A percentile compares a stretch with the other conserved stretches of the same genome.
phyloP scores from a whole-genome alignment of 768 basidiomycete species.

The Lactarius hengduanensis region DNA sequence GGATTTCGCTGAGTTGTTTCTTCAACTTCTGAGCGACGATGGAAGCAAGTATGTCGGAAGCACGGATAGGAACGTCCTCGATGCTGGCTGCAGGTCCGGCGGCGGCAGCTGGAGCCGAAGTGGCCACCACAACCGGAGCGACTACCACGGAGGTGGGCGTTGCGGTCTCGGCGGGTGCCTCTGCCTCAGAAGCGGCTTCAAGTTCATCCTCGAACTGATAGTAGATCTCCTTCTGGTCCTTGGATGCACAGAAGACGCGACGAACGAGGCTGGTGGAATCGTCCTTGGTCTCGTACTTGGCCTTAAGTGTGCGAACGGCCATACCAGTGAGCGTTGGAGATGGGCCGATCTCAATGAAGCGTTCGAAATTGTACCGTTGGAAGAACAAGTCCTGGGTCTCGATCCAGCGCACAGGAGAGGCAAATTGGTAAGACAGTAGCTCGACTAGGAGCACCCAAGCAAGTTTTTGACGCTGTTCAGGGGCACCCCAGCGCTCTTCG shows the following conservation, averaged over 20 bases:
- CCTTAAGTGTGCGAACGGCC: conserved; percentile 86
- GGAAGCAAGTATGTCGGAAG: conserved; percentile 79
- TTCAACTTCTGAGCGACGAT: conserved; percentile 98
- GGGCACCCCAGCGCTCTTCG: conserved; percentile 78
- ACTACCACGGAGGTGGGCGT: conserved; percentile 36
- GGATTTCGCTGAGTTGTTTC: conserved; percentile 88
- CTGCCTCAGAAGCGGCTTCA: conserved; percentile 38
- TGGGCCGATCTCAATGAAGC: conserved; percentile 94
- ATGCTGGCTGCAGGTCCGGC: conserved; percentile 56
- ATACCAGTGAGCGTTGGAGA: conserved; percentile 95
- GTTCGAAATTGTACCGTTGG: conserved; percentile 80
- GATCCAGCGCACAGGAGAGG: conserved; percentile 98
- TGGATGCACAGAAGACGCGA: conserved; percentile 87
- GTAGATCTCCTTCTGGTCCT: conserved; percentile 96
- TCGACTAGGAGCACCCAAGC: conserved; percentile 97
- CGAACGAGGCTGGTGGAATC: conserved; percentile 79
- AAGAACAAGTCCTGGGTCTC: conserved; percentile 97
- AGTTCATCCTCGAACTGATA: conserved; percentile 94
- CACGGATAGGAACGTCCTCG: conserved; percentile 90
- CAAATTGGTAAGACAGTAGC: conserved; percentile 95
- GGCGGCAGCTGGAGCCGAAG: conserved; percentile 44
- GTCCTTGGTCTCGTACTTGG: conserved; percentile 90
- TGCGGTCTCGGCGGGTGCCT: conserved; percentile 35
- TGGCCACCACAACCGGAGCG: conserved; percentile 39
- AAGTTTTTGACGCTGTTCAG: conserved; percentile 85